phyloP scores from a whole-genome alignment of 176 grass and related monocot species.

The Cenchrus fungigraminus region DNA sequence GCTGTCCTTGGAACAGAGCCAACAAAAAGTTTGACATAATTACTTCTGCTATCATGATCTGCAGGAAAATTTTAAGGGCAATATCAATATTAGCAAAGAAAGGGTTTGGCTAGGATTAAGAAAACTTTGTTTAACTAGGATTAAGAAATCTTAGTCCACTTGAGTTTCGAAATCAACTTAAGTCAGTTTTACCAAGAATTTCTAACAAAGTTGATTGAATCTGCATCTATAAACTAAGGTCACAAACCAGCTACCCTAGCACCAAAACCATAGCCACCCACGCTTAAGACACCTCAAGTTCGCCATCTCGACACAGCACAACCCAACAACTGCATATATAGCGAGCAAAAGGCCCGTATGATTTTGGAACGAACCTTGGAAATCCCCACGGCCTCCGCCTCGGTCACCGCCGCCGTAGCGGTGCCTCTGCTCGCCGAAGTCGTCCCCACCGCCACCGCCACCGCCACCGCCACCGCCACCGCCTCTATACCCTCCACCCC shows the following conservation, averaged over 20 bases:
- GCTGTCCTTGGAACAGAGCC: slow-evolving; percentile 94
- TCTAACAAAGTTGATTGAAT: background rate
- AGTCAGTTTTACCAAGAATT: background rate
- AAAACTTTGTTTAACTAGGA: background rate
- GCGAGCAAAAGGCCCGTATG: background rate
- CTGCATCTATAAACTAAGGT: background rate
- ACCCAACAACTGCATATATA: slow-evolving; percentile 16
- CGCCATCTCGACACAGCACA: background rate
- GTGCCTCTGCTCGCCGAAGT: slow-evolving; percentile 47
- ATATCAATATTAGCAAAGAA: slow-evolving; percentile 24
- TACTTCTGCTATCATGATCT: slow-evolving; percentile 74
- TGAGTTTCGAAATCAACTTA: background rate
- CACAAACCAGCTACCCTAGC: background rate
- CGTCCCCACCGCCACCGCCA: slow-evolving; percentile 33
- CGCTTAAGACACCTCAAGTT: background rate
- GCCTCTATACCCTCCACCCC: slow-evolving; percentile 53
- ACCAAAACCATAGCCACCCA: background rate
- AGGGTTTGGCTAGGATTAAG: background rate
- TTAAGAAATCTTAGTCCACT: slow-evolving; percentile 7
- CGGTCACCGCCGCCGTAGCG: slow-evolving; percentile 29
- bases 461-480: slow-evolving; percentile 35
- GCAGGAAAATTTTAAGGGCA: slow-evolving; percentile 42
- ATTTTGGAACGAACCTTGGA: slow-evolving; percentile 44
- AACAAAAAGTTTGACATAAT: slow-evolving; percentile 93
- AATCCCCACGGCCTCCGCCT: slow-evolving; percentile 49